These are phyloP conservation scores for Chlorokybus atmophyticus DNA, from an alignment of 139 green algal genomes.

Conservation along the genomic window DNA sequence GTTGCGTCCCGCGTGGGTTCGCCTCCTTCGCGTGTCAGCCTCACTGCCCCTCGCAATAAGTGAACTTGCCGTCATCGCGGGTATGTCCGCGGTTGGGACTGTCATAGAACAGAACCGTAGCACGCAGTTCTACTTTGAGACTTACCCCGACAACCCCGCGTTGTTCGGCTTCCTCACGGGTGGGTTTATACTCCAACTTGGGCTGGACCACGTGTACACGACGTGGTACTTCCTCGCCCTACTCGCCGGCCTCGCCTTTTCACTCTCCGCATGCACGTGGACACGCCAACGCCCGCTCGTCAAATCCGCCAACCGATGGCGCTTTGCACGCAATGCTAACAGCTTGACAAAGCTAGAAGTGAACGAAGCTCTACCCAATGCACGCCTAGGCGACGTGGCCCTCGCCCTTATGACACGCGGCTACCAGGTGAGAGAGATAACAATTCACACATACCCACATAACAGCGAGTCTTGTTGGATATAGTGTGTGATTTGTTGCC, in stretches of 20 bases:
- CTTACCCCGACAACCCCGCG: conserved; percentile 9
- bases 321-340: conserved; percentile 1
- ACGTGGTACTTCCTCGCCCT: conserved; percentile 72
- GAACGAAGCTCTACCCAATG: conserved; percentile 50
- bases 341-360: conserved; percentile 18
- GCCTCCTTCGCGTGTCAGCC: conserved; percentile 36
- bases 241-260: conserved; percentile 65
- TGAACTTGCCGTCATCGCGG: conserved; percentile 67
- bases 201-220: conserved; percentile 37
- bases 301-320: conserved; percentile 38
- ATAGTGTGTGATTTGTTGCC: no score
- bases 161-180: background rate
- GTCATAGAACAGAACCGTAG: conserved; percentile 12
- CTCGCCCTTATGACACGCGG: conserved; percentile 36
- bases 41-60: conserved; percentile 73
- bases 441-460: no score
- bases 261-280: conserved; percentile 77
- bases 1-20: no score
- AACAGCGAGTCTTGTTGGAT: no score
- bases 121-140: conserved; percentile 10
- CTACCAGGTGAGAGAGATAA: conserved; percentile 45
- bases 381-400: conserved; percentile 50
- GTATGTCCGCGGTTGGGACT: conserved; percentile 60
- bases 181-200: conserved; percentile 4
- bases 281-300: conserved; percentile 77